Evolutionary conservation across 495 filamentous ascomycete genomes (phyloP).

Genomic region (Gamarada debralockiae): DNA sequence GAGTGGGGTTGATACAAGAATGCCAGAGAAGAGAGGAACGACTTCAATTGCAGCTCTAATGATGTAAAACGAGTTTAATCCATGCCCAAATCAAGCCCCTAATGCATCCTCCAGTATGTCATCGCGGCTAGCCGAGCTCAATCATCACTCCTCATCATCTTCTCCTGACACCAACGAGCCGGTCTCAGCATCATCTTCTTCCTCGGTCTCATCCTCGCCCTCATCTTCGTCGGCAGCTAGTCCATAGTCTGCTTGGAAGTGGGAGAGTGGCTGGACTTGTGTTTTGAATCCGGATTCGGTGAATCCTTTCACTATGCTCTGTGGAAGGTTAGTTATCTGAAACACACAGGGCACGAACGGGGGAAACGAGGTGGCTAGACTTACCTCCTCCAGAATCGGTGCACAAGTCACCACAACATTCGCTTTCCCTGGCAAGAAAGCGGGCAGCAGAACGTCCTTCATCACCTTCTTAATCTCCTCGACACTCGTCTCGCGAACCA

Average conservation of each 20-base stretch:
- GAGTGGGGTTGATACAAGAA: no score
- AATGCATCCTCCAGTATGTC: no score
- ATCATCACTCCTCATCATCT: constrained; percentile 4
- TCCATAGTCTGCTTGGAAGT: constrained; percentile 91
- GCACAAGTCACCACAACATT: constrained; percentile 90
- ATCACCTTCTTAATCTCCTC: constrained; percentile 77
- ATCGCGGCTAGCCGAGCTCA: no score
- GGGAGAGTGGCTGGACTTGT: constrained; percentile 65
- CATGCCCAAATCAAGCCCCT: no score
- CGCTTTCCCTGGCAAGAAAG: constrained; percentile 71
- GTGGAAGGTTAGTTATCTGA: constrained; percentile 9
- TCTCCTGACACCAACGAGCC: not conserved
- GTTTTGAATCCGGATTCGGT: constrained; percentile 72
- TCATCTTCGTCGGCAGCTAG: constrained; percentile 66
- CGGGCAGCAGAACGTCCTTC: constrained; percentile 67
- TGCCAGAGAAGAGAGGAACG: no score
- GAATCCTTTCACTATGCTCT: constrained; percentile 72
- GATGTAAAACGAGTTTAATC: no score
- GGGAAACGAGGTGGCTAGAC: constrained; percentile 13
- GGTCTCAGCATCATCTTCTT: constrained; percentile 37
- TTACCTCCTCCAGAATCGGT: constrained; percentile 77
- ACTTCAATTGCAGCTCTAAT: no score
- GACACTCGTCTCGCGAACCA: constrained; percentile 68
- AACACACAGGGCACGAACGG: no score
- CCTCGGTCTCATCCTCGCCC: constrained; percentile 61